Evolutionary conservation across 257 asterid genomes (phyloP).

Genomic region (Primulina huaijiensis): DNA sequence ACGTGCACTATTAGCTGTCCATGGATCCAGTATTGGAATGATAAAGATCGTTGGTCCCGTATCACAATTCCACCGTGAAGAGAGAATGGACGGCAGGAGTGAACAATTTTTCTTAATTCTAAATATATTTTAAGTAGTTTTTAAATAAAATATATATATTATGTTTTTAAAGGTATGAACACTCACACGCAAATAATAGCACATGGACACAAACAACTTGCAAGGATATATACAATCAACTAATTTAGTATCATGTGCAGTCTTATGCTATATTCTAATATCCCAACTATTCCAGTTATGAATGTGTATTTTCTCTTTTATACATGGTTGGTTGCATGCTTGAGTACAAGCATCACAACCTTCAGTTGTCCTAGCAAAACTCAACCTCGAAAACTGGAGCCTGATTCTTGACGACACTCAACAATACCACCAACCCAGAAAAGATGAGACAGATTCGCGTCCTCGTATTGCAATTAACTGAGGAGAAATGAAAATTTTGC

Average conservation of each 20-base stretch:
- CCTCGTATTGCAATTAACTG: neutral
- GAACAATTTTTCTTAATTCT: too few species aligned
- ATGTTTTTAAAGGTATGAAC: too few species aligned
- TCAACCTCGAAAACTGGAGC: conserved; percentile 20
- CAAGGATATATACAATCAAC: too few species aligned
- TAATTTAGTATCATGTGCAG: neutral
- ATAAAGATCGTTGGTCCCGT: too few species aligned
- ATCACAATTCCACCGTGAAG: too few species aligned
- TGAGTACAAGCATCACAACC: neutral
- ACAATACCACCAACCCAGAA: conserved; percentile 1
- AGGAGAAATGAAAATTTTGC: conserved; percentile 16
- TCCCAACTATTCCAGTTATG: neutral
- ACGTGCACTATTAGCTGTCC: too few species aligned
- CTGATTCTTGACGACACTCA: conserved; percentile 24
- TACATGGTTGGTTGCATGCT: conserved; percentile 2
- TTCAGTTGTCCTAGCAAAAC: conserved; percentile 18
- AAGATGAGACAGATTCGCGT: conserved; percentile 3
- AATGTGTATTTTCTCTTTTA: conserved; percentile 1
- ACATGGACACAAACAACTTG: too few species aligned
- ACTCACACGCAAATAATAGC: too few species aligned
- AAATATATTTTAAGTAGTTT: too few species aligned
- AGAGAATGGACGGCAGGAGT: too few species aligned
- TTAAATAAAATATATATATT: too few species aligned
- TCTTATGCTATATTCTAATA: neutral
- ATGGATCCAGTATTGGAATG: too few species aligned